phyloP scores from a whole-genome alignment of 192 early-diverging fungal genomes.

The Umbelopsis sp. region DNA sequence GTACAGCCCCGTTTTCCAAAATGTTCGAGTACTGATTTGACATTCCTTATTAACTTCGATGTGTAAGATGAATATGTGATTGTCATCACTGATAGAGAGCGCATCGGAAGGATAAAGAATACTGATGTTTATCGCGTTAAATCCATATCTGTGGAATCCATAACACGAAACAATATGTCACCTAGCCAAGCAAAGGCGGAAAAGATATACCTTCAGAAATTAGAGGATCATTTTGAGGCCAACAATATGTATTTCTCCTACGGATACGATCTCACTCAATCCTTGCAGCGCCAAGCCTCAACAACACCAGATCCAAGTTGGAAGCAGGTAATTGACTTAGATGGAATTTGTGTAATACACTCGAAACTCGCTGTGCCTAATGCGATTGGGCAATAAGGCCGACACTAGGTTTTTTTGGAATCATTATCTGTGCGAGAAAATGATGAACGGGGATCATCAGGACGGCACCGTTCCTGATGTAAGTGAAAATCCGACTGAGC shows the following conservation, averaged over 20 bases:
- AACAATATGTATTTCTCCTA: constrained; percentile 5
- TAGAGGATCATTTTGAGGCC: background rate
- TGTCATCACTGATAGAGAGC: constrained; percentile 67
- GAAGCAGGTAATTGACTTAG: background rate
- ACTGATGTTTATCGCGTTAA: constrained; percentile 58
- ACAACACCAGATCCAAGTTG: background rate
- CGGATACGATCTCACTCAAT: constrained; percentile 4
- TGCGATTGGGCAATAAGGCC: background rate
- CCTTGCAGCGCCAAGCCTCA: background rate
- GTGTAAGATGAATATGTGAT: constrained; percentile 53
- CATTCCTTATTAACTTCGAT: background rate
- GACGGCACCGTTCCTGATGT: background rate
- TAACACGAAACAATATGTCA: background rate
- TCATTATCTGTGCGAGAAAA: background rate
- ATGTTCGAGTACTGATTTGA: background rate
- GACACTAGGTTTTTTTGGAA: constrained; percentile 5
- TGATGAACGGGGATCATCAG: background rate
- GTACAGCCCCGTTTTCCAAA: background rate
- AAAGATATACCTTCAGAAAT: background rate
- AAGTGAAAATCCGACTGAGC: background rate
- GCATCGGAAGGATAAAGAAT: constrained; percentile 58
- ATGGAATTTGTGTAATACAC: background rate
- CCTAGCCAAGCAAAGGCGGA: background rate
- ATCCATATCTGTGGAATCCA: background rate
- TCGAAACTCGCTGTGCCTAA: background rate